Evolutionary conservation across 1,284 basidiomycete species (phyloP), one percentile per base, ranked within the genome.

Genomic region (Abortiporus biennis): DNA sequence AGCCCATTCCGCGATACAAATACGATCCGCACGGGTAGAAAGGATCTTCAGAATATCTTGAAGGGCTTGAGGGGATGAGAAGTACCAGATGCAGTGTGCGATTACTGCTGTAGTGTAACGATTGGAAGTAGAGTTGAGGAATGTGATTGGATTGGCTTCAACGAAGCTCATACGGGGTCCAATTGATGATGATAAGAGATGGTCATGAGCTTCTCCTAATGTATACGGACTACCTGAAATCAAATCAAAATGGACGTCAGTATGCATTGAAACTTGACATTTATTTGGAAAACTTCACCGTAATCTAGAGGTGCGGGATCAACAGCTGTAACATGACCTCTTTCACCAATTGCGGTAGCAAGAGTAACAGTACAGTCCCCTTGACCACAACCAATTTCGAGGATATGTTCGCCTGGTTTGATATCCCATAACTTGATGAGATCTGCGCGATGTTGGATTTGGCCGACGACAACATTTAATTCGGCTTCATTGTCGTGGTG

Each of bases 311-410:
- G 53, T 0, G 56, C 69, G 11, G 68, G 68, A 46, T 71, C 68
- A 16, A 71, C 51, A 1, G 63, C 68, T 17, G 61, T 66, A 20
- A 71, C 64, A 35, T 62, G 61, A 2, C 68, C 69, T 0, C 42
- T 45, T 1, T 53, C 51, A 1, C 68, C 69, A 6, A 69, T 64
- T 5, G 59, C 55, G 12, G 56, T 53, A 16, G 68, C 68, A 2
- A 71, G 55, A 2, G 58, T 64, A 13, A 60, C 55, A 0, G 67
- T 69, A 43, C 60, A 63, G 43, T 71, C 69, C 9, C 69, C 69
- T 40, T 69, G 68, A 1, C 68, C 69, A 47, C 68, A 70, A 24
- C 68, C 68, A 11, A 71, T 49, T 46, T 72, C 68, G 2, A 71
- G 54, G 2, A 71, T 54, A 2, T 46, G 48, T 23, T 55, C 54